Conservation (phyloP, 805 yeast genomes). For the Candida michaelii region DNA sequence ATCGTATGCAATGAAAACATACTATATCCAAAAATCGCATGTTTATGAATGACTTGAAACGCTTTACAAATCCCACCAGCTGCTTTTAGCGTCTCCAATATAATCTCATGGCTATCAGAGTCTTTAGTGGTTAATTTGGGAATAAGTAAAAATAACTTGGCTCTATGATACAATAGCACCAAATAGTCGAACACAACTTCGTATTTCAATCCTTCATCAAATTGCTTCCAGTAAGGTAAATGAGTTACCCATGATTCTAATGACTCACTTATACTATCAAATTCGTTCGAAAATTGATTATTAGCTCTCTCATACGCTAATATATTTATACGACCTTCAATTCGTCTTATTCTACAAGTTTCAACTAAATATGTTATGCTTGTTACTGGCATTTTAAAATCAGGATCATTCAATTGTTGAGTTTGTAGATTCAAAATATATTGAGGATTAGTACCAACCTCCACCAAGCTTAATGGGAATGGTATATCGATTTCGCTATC, state of each 20-base stretch:
- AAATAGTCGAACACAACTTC: conserved; percentile 13
- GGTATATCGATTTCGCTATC: conserved; percentile 9
- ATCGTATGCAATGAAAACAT: conserved; percentile 14
- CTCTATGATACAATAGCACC: conserved; percentile 11
- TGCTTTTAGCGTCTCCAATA: conserved; percentile 4
- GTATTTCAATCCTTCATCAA: conserved; percentile 9
- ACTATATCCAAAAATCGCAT: conserved; percentile 13
- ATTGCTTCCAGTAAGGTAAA: conserved; percentile 9
- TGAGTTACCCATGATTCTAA: conserved; percentile 8
- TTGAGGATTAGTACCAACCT: conserved; percentile 1
- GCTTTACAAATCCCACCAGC: conserved; percentile 14
- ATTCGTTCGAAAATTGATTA: not conserved
- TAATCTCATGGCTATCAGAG: not conserved
- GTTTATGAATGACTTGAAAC: conserved; percentile 10
- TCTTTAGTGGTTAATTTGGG: conserved; percentile 9
- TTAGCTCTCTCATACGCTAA: conserved; percentile 5
- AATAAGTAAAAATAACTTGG: conserved; percentile 12
- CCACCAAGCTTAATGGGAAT: conserved; percentile 11
- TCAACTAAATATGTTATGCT: conserved; percentile 10
- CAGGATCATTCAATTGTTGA: conserved; percentile 1
- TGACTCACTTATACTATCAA: conserved; percentile 4
- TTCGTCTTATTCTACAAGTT: conserved; percentile 11
- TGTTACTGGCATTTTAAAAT: conserved; percentile 10
- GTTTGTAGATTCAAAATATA: conserved; percentile 1
- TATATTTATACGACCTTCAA: conserved; percentile 11